Conservation (phyloP, 306 rosid species). For the Prunus mume region DNA sequence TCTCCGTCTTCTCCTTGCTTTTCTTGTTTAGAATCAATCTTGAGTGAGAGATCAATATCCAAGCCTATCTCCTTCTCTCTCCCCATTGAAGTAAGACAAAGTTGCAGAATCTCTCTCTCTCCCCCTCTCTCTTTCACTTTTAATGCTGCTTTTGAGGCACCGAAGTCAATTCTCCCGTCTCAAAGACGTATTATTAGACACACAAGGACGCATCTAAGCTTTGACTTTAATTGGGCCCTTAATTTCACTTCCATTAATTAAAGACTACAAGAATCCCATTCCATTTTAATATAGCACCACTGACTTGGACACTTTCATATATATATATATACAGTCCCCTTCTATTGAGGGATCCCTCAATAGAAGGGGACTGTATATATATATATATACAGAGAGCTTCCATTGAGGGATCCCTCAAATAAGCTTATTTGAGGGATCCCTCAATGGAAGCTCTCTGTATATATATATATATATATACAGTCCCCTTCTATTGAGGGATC, state of each 20-base stretch:
- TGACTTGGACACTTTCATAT: slow-evolving; percentile 22
- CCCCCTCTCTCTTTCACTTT: slow-evolving; percentile 24
- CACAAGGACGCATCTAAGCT: slow-evolving; percentile 70
- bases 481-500: no score
- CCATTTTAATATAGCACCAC: slow-evolving; percentile 7
- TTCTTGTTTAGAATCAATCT: slow-evolving; percentile 37
- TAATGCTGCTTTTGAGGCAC: slow-evolving; percentile 77
- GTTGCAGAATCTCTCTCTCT: slow-evolving; percentile 28
- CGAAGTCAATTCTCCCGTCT: slow-evolving; percentile 83
- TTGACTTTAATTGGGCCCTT: slow-evolving; percentile 69
- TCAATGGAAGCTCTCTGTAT: no score
- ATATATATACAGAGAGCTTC: no score
- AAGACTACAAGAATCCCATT: slow-evolving; percentile 23
- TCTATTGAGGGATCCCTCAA: no score
- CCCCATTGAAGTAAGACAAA: slow-evolving; percentile 41
- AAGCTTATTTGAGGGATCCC: no score
- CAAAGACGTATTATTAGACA: slow-evolving; percentile 52
- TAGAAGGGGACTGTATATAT: no score
- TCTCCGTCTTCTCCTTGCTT: background rate
- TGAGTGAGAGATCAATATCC: slow-evolving; percentile 77
- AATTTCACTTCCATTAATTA: slow-evolving; percentile 37
- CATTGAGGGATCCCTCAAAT: no score
- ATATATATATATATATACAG: no score
- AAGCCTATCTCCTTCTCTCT: slow-evolving; percentile 34
- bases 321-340: no score